phyloP scores from a whole-genome alignment of 257 asterid genomes.

The Rauvolfia tetraphylla region DNA sequence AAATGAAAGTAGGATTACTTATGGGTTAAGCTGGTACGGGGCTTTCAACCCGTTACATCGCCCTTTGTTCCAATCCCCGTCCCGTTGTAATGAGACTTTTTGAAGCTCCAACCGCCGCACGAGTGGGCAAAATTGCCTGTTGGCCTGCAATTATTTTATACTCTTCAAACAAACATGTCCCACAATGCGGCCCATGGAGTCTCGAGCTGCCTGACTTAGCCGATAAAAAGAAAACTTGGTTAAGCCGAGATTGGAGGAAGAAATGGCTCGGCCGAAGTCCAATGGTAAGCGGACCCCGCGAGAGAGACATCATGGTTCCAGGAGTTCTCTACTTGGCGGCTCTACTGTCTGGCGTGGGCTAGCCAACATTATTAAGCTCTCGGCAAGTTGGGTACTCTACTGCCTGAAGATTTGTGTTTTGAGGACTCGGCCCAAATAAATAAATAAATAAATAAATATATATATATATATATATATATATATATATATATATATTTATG shows the following conservation, averaged over 20 bases:
- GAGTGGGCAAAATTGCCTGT: conserved; percentile 9
- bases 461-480: no score
- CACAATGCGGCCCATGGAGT: not conserved
- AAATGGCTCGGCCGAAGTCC: not conserved
- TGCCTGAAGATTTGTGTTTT: not conserved
- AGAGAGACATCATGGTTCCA: not conserved
- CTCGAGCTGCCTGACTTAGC: not conserved
- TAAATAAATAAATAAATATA: no score
- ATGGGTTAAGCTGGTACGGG: conserved; percentile 11
- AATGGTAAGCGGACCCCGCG: not conserved
- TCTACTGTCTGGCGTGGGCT: conserved; percentile 44
- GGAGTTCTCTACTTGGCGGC: conserved; percentile 34
- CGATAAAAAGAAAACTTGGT: not conserved
- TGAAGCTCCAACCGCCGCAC: conserved; percentile 17
- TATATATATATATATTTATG: no score
- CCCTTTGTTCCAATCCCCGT: conserved; percentile 9
- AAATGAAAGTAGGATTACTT: not conserved
- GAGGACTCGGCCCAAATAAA: conserved; percentile 3
- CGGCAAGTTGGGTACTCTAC: conserved; percentile 16
- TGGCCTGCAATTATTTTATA: not conserved
- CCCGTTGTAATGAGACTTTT: not conserved
- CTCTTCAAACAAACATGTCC: not conserved
- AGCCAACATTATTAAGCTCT: conserved; percentile 34
- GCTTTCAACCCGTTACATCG: conserved; percentile 17
- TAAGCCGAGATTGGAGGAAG: not conserved